Evolutionary conservation across 169 alveolate species (phyloP).

Genomic region (Plasmodium billcollinsi): DNA sequence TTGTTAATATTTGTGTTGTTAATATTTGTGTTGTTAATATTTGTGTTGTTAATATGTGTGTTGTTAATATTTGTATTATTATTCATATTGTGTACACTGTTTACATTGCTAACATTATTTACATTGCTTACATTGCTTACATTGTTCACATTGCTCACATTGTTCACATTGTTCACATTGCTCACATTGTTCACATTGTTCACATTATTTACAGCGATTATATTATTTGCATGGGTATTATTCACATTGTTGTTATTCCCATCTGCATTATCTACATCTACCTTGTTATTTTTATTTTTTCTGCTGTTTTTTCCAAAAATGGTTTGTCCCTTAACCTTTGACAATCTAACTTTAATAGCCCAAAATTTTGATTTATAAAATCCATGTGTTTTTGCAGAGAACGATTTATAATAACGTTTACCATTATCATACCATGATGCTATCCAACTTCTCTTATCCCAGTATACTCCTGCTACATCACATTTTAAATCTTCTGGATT

Average conservation of each 20-base stretch:
- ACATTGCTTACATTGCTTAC: too few species aligned
- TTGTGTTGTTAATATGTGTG: too few species aligned
- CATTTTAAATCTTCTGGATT: slow-evolving; percentile 84
- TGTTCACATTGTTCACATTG: too few species aligned
- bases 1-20: too few species aligned
- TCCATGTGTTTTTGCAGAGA: slow-evolving; percentile 89
- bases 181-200: too few species aligned
- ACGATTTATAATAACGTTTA: slow-evolving; percentile 84
- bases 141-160: too few species aligned
- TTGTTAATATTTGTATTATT: too few species aligned
- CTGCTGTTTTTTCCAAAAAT: slow-evolving; percentile 57
- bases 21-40: too few species aligned
- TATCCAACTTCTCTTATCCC: slow-evolving; percentile 92
- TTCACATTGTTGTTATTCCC: not conserved
- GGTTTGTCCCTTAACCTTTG: slow-evolving; percentile 80
- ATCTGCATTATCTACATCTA: not conserved
- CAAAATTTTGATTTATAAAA: slow-evolving; percentile 87
- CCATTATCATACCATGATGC: slow-evolving; percentile 91
- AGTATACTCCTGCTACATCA: slow-evolving; percentile 89
- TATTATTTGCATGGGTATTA: not conserved
- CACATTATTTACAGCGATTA: not conserved
- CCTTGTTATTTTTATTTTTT: slow-evolving; percentile 11
- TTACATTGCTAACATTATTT: too few species aligned
- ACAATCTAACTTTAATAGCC: slow-evolving; percentile 88
- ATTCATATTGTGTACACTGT: too few species aligned